Evolutionary conservation across 345 rosid genomes (phyloP), one percentile per base, ranked within the genome.

Genomic region (Eucalyptus shirleyi): DNA sequence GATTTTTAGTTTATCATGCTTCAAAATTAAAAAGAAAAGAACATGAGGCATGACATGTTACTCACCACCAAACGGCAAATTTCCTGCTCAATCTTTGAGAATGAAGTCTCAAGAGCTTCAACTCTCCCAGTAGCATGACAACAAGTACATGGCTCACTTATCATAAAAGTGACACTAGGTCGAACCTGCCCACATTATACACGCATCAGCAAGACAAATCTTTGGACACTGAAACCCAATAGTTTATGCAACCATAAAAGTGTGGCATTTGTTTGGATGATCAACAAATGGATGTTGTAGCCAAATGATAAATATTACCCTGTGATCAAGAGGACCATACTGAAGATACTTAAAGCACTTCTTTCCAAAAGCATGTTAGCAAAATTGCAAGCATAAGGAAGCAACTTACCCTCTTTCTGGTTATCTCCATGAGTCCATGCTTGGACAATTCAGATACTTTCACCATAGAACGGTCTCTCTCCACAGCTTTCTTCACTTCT

Each of bases 51-150:
- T 34, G 81, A 40, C 80, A 87, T n/a, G 87, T 49, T 62, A 92
- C 99, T 95, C 91, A 98, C 99, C 44, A 97, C 96, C 92, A 92
- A 89, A 72, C 99, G 96, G 88, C 97, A 95, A 80, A 98, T 96
- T 90, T 95, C 98, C 95, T 97, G 99, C 91, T 98, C 99, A 80
- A 98, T 97, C 93, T 97, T 98, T 67, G 98, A 97, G 90, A 95
- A 96, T 67, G 99, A 94, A 87, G 99, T 98, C 94, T 96, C 99
- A 21, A 98, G 87, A 89, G 99, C 98, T 96, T 95, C 99, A 67
- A 98, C 99, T 91, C 99, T 96, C 86, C 99, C 99, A 89, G 99
- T 95, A 88, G 95, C 99, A 91, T 95, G 97, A 92, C 99, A 98
- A 92, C 97, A 96, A 56, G 94, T 89, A 92, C 99, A 98, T 12